Evolutionary conservation across 495 filamentous ascomycete genomes (phyloP).

Genomic region (Hypomontagnella submonticulosa): DNA sequence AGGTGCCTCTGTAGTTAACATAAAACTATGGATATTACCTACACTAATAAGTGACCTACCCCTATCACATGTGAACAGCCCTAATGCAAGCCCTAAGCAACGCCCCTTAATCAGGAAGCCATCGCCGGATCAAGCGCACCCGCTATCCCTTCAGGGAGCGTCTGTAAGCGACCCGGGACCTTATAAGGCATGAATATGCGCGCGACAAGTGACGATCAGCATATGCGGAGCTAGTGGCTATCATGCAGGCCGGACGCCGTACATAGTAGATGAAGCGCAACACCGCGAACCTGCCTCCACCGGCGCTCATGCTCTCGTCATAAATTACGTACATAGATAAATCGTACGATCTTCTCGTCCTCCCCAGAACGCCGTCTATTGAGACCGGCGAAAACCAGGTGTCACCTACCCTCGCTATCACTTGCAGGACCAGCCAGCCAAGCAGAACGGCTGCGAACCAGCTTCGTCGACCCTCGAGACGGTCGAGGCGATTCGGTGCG

Average conservation of each 20-base stretch:
- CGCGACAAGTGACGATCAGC: conserved; percentile 11
- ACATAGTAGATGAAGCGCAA: conserved; percentile 9
- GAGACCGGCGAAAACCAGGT: too few relatives aligned
- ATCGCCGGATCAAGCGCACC: background rate
- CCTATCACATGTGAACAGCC: background rate
- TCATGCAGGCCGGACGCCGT: conserved; percentile 7
- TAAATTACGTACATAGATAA: conserved; percentile 22
- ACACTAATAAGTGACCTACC: too few relatives aligned
- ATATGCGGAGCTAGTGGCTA: conserved; percentile 9
- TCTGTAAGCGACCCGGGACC: background rate
- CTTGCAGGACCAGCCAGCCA: background rate
- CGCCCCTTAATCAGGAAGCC: background rate
- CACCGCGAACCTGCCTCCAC: background rate
- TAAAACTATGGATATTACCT: too few relatives aligned
- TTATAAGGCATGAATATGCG: conserved; percentile 1
- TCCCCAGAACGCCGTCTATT: background rate
- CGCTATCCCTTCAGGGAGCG: conserved; percentile 4
- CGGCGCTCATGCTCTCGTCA: background rate
- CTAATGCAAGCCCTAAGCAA: background rate
- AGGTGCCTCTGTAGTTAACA: too few relatives aligned
- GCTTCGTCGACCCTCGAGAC: too few relatives aligned
- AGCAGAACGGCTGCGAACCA: too few relatives aligned
- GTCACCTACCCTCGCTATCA: conserved; percentile 10
- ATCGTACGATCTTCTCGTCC: conserved; percentile 1
- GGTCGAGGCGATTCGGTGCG: too few relatives aligned